These are phyloP conservation scores for Arabidopsis thaliana DNA, from an alignment of 345 rosid genomes.

Conservation along the genomic window DNA sequence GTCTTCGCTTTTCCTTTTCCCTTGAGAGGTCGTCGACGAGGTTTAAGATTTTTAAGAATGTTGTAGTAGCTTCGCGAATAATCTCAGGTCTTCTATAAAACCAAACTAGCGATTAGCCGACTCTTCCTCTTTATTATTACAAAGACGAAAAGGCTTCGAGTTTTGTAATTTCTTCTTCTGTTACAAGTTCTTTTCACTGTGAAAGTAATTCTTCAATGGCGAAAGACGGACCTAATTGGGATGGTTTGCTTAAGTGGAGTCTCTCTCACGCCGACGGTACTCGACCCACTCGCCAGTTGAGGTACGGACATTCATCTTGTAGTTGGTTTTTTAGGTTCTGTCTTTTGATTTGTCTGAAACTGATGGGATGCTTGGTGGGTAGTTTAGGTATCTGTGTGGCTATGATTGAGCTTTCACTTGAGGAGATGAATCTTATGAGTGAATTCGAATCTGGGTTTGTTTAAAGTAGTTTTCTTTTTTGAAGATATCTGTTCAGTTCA, in stretches of 20 bases:
- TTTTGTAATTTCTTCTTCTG: not conserved
- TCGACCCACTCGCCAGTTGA: conserved; percentile 59
- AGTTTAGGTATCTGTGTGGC: not conserved
- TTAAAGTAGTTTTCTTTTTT: not conserved
- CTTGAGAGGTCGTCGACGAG: conserved; percentile 27
- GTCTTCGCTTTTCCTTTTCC: conserved; percentile 4
- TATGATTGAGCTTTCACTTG: conserved; percentile 11
- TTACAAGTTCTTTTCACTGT: not conserved
- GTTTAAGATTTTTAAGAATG: conserved; percentile 31
- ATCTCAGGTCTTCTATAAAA: conserved; percentile 5
- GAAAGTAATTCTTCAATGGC: conserved; percentile 54
- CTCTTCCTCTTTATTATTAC: conserved; percentile 3
- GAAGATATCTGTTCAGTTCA: not conserved
- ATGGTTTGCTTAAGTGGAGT: conserved; percentile 96
- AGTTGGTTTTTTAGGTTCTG: conserved; percentile 2
- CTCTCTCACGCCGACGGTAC: conserved; percentile 88
- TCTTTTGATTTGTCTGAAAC: not conserved
- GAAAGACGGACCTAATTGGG: conserved; percentile 95
- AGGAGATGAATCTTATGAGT: conserved; percentile 2
- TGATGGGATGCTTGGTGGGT: conserved; percentile 15
- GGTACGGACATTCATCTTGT: conserved; percentile 49
- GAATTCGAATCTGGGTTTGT: conserved; percentile 2
- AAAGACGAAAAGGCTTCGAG: not conserved
- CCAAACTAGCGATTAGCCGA: conserved; percentile 3
- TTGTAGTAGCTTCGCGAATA: conserved; percentile 43